Evolutionary conservation across 2,329 filamentous ascomycete genomes (phyloP).

Genomic region (Claviceps sp.): DNA sequence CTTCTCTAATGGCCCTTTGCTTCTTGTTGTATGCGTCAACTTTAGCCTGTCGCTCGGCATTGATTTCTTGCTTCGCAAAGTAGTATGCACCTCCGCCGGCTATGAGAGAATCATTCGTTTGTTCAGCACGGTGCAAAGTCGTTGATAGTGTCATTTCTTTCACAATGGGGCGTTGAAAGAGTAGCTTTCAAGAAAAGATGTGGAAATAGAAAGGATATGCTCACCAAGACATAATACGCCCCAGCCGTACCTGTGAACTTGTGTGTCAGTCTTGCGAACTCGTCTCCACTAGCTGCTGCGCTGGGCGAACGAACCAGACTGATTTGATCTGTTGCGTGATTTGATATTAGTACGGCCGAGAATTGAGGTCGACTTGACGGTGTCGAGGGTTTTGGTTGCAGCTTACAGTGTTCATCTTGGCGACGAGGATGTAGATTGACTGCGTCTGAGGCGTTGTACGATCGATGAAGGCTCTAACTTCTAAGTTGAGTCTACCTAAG

Average conservation of each 20-base stretch:
- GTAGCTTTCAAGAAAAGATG: neutral
- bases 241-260: constrained; percentile 70
- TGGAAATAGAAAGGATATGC: constrained; percentile 13
- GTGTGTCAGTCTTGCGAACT: neutral
- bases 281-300: neutral
- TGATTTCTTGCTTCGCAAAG: constrained; percentile 91
- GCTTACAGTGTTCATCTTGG: constrained; percentile 43
- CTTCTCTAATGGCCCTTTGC: constrained; percentile 41
- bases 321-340: constrained; percentile 39
- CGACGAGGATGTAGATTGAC: neutral
- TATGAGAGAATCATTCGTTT: constrained; percentile 18
- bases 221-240: constrained; percentile 73
- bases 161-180: neutral
- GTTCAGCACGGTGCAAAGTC: neutral
- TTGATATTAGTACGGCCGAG: neutral
- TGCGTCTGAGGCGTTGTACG: neutral
- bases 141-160: too few relatives aligned
- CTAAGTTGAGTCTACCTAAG: too few relatives aligned
- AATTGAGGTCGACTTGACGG: neutral
- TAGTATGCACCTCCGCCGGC: constrained; percentile 87
- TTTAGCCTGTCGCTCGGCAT: constrained; percentile 67
- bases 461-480: neutral
- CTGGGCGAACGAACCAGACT: constrained; percentile 42
- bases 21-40: constrained; percentile 56
- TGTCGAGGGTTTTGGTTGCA: neutral